Evolutionary conservation across 495 filamentous ascomycete species (phyloP).

Genomic region (Trichoderma erinaceum): DNA sequence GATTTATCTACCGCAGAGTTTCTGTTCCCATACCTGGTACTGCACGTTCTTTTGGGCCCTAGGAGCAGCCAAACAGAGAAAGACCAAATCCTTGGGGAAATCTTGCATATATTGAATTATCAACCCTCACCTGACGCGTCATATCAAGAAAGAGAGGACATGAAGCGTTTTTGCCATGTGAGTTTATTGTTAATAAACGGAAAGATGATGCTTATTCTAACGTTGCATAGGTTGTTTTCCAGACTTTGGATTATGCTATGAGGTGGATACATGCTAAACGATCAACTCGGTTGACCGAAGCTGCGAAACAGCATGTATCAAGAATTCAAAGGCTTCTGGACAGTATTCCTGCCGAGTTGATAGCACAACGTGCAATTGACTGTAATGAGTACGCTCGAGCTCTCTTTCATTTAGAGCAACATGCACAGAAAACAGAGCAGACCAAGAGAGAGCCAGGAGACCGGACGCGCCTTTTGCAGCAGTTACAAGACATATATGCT

Average conservation of each 20-base stretch:
- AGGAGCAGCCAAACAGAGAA: constrained; percentile 59
- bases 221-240: constrained; percentile 69
- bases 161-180: constrained; percentile 80
- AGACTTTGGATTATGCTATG: constrained; percentile 83
- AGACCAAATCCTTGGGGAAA: constrained; percentile 61
- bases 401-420: constrained; percentile 88
- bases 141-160: constrained; percentile 54
- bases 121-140: constrained; percentile 48
- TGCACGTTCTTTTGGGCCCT: constrained; percentile 65
- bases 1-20: constrained; percentile 81
- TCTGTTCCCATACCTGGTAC: constrained; percentile 72
- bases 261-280: constrained; percentile 81
- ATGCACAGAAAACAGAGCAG: constrained; percentile 58
- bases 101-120: constrained; percentile 62
- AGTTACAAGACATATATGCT: constrained; percentile 87
- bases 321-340: constrained; percentile 43
- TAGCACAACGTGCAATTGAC: constrained; percentile 78
- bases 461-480: constrained; percentile 57
- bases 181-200: constrained; percentile 21
- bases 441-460: constrained; percentile 30
- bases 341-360: constrained; percentile 74
- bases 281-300: constrained; percentile 28
- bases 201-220: background rate
- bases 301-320: constrained; percentile 29
- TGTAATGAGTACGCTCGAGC: constrained; percentile 90